Percentiles rank a stretch among this genome's conserved stretches.
These are phyloP conservation scores for Coemansia sp. DNA, from an alignment of 192 early-diverging fungal genomes.

Conservation along the genomic window DNA sequence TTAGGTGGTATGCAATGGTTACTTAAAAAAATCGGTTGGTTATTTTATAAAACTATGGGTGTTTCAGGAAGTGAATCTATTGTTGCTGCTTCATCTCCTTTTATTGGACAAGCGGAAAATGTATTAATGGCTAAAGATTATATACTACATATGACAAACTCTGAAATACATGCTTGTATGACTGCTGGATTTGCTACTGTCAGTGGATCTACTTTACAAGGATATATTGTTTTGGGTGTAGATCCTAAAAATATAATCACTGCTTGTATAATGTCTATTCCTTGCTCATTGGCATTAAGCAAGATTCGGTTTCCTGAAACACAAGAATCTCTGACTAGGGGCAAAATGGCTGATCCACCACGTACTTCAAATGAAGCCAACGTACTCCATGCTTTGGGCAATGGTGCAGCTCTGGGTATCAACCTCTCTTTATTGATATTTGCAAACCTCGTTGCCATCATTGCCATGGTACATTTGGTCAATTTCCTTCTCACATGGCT, in stretches of 20 bases:
- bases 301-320: constrained; percentile 86
- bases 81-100: constrained; percentile 81
- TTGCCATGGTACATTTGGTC: constrained; percentile 64
- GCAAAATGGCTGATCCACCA: constrained; percentile 58
- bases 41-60: constrained; percentile 65
- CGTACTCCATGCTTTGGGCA: constrained; percentile 75
- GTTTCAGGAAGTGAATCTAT: constrained; percentile 81
- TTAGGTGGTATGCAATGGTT: constrained; percentile 79
- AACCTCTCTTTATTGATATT: constrained; percentile 70
- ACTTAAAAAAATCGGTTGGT: constrained; percentile 59
- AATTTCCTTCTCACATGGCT: constrained; percentile 72
- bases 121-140: constrained; percentile 79
- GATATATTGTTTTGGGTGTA: constrained; percentile 70
- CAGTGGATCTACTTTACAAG: constrained; percentile 75
- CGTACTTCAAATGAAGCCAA: constrained; percentile 62
- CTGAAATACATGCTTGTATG: constrained; percentile 86
- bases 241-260: constrained; percentile 66
- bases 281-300: constrained; percentile 75
- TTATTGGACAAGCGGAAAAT: constrained; percentile 80
- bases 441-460: constrained; percentile 72
- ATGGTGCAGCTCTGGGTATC: constrained; percentile 79
- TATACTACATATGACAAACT: constrained; percentile 74
- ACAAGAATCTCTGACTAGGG: constrained; percentile 73
- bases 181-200: constrained; percentile 89
- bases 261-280: constrained; percentile 88